Base-by-base conservation (phyloP, 192 early-diverging fungal species). In the Gonapodya prolifera region DNA sequence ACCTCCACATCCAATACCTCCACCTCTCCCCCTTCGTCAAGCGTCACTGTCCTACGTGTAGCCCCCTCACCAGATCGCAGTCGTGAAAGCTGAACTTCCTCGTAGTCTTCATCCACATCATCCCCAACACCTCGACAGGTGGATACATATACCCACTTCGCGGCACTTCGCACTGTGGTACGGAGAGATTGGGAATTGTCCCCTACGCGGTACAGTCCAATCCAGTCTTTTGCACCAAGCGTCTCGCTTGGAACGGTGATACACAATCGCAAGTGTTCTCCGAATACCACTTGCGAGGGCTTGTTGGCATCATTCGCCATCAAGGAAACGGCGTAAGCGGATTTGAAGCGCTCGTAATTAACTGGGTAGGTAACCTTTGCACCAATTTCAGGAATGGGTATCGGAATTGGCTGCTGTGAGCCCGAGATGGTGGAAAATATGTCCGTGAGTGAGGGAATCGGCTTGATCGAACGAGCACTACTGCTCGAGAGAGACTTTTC, bases 91-190 rank as follows among this genome's bases (percentile, higher is more conserved):
- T n/a, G n/a, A n/a, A n/a, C n/a, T n/a, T n/a, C n/a, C n/a, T n/a
- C n/a, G n/a, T n/a, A n/a, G n/a, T n/a, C n/a, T n/a, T n/a, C n/a
- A n/a, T n/a, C n/a, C n/a, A n/a, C n/a, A n/a, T n/a, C n/a, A n/a
- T n/a, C n/a, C n/a, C n/a, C n/a, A n/a, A n/a, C n/a, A n/a, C n/a
- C n/a, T n/a, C n/a, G n/a, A n/a, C 70, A 78, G 70, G 28, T 35
- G 35, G 32, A 81, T 34, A 35, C 85, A 87, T 34, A 84, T 83
- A 0, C 89, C 86, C n/a, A 87, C 69, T 36, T 8, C 45, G 13
- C 45, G 45, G 13, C 13, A n/a, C 13, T 16, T 8, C 45, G 45
- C 13, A 8, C 13, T 8, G 8, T 69, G 45, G 45, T 69, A 8
- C 45, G n/a, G 13, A 16, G 8, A 16, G 45, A 8, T n/a, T n/a